Evolutionary conservation across 2,329 filamentous ascomycete genomes (phyloP).

Genomic region (Aspergillus novofumigatus): DNA sequence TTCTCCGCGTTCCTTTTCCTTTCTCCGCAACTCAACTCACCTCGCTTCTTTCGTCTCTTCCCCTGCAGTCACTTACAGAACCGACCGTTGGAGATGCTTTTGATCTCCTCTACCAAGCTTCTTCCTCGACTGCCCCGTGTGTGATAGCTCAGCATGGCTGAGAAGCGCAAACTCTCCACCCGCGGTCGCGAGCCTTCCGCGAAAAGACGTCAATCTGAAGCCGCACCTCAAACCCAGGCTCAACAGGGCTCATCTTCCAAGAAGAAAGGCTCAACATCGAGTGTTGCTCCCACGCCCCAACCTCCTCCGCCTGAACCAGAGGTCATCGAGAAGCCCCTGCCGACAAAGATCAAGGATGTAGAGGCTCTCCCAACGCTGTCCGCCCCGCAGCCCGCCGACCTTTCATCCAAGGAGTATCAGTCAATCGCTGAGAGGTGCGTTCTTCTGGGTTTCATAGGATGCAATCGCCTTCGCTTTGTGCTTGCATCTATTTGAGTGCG

Average conservation of each 20-base stretch:
- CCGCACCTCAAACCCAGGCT: constrained; percentile 28
- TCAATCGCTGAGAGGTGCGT: constrained; percentile 53
- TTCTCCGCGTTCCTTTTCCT: not conserved
- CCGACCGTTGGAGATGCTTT: constrained; percentile 4
- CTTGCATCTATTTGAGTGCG: not conserved
- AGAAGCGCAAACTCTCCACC: constrained; percentile 42
- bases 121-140: not conserved
- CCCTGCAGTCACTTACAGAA: not conserved
- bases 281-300: constrained; percentile 20
- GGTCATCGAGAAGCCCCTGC: constrained; percentile 41
- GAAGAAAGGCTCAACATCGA: constrained; percentile 33
- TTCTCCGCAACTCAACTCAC: not conserved
- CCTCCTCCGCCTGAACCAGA: constrained; percentile 26
- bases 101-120: not conserved
- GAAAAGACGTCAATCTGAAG: constrained; percentile 42
- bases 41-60: not conserved
- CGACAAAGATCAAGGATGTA: constrained; percentile 50
- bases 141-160: constrained; percentile 27
- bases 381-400: constrained; percentile 45
- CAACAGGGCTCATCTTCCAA: constrained; percentile 18
- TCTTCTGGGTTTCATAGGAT: not conserved
- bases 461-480: not conserved
- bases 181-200: constrained; percentile 42
- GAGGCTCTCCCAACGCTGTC: constrained; percentile 52
- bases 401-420: constrained; percentile 55